phyloP scores from a whole-genome alignment of 345 rosid genomes.

The Ailanthus altissimus region DNA sequence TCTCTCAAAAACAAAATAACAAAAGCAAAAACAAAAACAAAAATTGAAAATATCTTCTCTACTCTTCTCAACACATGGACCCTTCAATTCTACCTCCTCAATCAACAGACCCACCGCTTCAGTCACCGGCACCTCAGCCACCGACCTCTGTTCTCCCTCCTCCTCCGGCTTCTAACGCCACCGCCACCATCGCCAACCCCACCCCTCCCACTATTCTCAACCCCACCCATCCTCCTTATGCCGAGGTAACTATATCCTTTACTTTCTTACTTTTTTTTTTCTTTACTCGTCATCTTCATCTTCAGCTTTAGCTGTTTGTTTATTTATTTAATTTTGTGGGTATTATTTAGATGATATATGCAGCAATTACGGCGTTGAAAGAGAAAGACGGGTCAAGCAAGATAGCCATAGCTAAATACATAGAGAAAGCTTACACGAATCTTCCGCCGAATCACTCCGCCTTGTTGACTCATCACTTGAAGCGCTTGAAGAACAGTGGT shows the following conservation, averaged over 20 bases:
- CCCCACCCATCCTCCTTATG: slow-evolving; percentile 32
- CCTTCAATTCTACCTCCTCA: slow-evolving; percentile 15
- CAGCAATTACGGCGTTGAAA: slow-evolving; percentile 69
- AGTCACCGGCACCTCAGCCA: no score
- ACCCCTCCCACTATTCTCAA: background rate
- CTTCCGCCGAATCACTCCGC: slow-evolving; percentile 55
- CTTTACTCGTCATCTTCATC: slow-evolving; percentile 40
- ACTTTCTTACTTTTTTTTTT: background rate
- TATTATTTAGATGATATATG: slow-evolving; percentile 56
- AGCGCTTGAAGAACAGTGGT: slow-evolving; percentile 57
- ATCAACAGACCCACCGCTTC: slow-evolving; percentile 10
- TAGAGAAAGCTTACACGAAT: slow-evolving; percentile 43
- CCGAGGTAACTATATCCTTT: slow-evolving; percentile 24
- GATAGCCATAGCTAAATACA: slow-evolving; percentile 69
- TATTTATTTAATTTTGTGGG: background rate
- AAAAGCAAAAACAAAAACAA: slow-evolving; percentile 7
- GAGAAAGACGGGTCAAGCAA: slow-evolving; percentile 80
- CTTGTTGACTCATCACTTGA: slow-evolving; percentile 63
- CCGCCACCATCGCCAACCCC: slow-evolving; percentile 6
- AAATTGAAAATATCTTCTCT: background rate
- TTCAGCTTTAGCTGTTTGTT: background rate
- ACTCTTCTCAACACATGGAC: slow-evolving; percentile 19
- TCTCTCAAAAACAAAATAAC: background rate
- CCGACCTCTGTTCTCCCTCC: background rate
- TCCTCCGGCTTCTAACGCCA: background rate